Conservation (phyloP, 495 filamentous ascomycete species). For the Tuber calosporum region DNA sequence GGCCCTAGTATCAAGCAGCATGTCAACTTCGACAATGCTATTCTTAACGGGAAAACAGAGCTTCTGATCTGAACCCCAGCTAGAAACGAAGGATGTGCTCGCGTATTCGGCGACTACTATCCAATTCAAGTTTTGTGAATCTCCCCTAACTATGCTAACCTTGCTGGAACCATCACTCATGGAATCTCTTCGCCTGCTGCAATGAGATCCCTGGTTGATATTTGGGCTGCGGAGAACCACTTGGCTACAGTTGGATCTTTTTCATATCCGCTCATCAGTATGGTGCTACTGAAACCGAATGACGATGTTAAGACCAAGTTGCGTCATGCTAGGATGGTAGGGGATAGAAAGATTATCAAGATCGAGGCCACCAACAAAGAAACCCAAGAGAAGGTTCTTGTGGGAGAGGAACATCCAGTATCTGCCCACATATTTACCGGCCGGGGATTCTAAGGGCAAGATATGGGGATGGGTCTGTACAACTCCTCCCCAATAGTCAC, state of each 20-base stretch:
- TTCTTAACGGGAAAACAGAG: conserved; percentile 81
- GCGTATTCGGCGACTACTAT: too few species aligned
- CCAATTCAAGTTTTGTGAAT: too few species aligned
- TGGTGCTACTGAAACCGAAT: not conserved
- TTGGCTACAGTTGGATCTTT: too few species aligned
- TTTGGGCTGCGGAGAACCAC: too few species aligned
- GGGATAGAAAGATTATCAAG: too few species aligned
- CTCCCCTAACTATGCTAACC: too few species aligned
- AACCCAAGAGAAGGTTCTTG: not conserved
- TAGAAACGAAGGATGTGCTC: too few species aligned
- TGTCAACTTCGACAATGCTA: conserved; percentile 76
- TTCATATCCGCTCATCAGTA: too few species aligned
- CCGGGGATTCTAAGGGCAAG: not conserved
- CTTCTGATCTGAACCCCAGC: too few species aligned
- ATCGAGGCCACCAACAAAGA: not conserved
- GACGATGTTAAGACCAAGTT: not conserved
- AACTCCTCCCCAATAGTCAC: not conserved
- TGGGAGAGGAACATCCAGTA: not conserved
- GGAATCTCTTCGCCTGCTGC: too few species aligned
- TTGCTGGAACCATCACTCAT: too few species aligned
- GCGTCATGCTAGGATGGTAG: not conserved
- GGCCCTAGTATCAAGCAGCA: conserved; percentile 93
- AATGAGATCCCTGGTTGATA: too few species aligned
- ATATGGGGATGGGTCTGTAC: not conserved
- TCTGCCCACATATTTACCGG: not conserved